Conservation (phyloP, 1,284 basidiomycete genomes). For the Microbotryum scabiosae region DNA sequence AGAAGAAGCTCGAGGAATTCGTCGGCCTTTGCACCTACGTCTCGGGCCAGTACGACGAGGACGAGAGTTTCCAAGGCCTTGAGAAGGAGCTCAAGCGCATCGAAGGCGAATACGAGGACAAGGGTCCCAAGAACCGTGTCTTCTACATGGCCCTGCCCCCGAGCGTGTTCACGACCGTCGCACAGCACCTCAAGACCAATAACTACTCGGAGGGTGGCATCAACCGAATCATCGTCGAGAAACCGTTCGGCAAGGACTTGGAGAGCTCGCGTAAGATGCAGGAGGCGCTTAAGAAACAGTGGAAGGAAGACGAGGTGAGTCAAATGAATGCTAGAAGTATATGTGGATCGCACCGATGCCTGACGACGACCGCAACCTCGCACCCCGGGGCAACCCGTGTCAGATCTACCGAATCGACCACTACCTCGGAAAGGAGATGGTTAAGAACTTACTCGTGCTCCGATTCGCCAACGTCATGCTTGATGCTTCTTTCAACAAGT, state of each 20-base stretch:
- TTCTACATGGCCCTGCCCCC: slow-evolving; percentile 76
- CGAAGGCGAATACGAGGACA: slow-evolving; percentile 56
- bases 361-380: background rate
- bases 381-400: background rate
- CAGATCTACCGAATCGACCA: slow-evolving; percentile 92
- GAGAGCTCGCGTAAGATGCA: slow-evolving; percentile 76
- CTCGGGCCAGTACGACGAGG: slow-evolving; percentile 77
- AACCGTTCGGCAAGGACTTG: slow-evolving; percentile 91
- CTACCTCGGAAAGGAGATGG: slow-evolving; percentile 98
- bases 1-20: slow-evolving; percentile 66
- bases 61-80: slow-evolving; percentile 64
- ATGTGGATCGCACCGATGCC: background rate
- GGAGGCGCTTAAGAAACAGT: slow-evolving; percentile 67
- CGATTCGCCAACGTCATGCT: slow-evolving; percentile 88
- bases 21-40: slow-evolving; percentile 70
- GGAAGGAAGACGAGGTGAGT: slow-evolving; percentile 71
- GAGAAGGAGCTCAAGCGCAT: slow-evolving; percentile 66
- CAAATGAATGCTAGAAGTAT: too few relatives aligned
- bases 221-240: slow-evolving; percentile 91
- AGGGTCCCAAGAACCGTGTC: slow-evolving; percentile 37
- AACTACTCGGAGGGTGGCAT: slow-evolving; percentile 64
- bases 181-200: slow-evolving; percentile 68
- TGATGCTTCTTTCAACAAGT: slow-evolving; percentile 82
- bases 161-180: slow-evolving; percentile 81
- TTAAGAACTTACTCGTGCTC: slow-evolving; percentile 89